These are phyloP conservation scores for Berberis thunbergii DNA, from an alignment of 164 flowering plant genomes.

Conservation along the genomic window DNA sequence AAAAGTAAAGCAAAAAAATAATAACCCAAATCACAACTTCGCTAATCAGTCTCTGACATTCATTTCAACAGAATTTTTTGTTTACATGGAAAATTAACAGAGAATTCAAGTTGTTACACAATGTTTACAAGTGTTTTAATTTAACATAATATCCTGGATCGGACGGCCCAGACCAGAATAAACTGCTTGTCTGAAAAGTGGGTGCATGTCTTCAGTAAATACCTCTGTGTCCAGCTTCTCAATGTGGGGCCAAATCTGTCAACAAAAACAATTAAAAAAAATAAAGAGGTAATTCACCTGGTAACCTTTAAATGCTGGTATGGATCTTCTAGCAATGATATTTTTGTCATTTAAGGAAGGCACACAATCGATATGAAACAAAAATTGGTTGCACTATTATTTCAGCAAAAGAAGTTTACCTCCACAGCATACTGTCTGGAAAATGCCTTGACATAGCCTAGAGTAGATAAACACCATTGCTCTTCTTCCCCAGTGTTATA, in stretches of 20 bases:
- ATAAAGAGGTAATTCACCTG: neutral
- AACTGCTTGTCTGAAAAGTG: slow-evolving; percentile 58
- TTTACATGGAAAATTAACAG: no score
- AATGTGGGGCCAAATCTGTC: slow-evolving; percentile 81
- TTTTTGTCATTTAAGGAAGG: neutral
- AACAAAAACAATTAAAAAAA: neutral
- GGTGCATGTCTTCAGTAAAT: slow-evolving; percentile 51
- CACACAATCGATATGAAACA: neutral
- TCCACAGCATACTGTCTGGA: slow-evolving; percentile 91
- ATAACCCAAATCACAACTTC: no score
- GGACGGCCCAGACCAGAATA: slow-evolving; percentile 62
- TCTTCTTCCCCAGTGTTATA: slow-evolving; percentile 61
- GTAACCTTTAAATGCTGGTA: no score
- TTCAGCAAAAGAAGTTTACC: slow-evolving; percentile 27
- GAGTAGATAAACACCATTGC: slow-evolving; percentile 83
- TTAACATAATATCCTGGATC: slow-evolving; percentile 6
- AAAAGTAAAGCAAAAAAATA: no score
- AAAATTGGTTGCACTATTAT: neutral
- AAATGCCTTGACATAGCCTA: slow-evolving; percentile 85
- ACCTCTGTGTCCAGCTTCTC: slow-evolving; percentile 78
- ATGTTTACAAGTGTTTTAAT: neutral
- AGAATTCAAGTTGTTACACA: no score
- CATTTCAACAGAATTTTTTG: no score
- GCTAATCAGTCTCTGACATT: no score
- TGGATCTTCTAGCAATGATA: neutral